These are phyloP conservation scores for Rhizopus delemar DNA, from an alignment of 371 early-diverging fungal genomes.

Conservation along the genomic window DNA sequence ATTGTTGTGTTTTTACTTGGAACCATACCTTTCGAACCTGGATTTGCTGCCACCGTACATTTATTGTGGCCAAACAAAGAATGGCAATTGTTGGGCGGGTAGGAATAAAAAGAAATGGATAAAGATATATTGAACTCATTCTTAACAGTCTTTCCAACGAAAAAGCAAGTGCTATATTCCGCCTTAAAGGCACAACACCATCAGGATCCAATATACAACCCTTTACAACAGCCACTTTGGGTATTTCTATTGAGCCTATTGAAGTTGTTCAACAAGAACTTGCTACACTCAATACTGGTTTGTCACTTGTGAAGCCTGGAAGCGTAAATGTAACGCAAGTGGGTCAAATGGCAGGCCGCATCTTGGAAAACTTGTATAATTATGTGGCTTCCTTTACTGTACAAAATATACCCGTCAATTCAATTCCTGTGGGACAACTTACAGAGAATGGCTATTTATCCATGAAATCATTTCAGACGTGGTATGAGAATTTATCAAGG, in stretches of 20 bases:
- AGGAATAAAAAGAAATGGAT: conserved; percentile 20
- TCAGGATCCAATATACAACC: conserved; percentile 17
- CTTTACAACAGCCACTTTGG: conserved; percentile 72
- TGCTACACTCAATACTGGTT: conserved; percentile 11
- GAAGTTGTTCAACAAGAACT: conserved; percentile 65
- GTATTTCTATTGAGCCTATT: conserved; percentile 89
- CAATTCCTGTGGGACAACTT: conserved; percentile 54
- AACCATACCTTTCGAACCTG: conserved; percentile 81
- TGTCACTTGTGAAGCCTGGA: conserved; percentile 27
- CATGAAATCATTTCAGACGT: conserved; percentile 82
- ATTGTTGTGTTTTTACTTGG: conserved; percentile 90
- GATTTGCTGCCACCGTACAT: conserved; percentile 86
- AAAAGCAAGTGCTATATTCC: conserved; percentile 77
- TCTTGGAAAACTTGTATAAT: conserved; percentile 74
- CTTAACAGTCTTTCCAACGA: conserved; percentile 70
- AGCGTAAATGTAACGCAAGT: conserved; percentile 35
- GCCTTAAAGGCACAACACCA: conserved; percentile 33
- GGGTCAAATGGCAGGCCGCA: conserved; percentile 37
- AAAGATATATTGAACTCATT: not conserved
- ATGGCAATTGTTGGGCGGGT: conserved; percentile 87
- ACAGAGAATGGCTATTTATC: conserved; percentile 59
- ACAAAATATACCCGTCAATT: conserved; percentile 59
- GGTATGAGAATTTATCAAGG: conserved; percentile 71
- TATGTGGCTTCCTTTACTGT: conserved; percentile 78
- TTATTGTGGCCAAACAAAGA: conserved; percentile 82